These are phyloP conservation scores for Botrytis paeoniae DNA, from an alignment of 2,329 filamentous ascomycete species.

Conservation along the genomic window DNA sequence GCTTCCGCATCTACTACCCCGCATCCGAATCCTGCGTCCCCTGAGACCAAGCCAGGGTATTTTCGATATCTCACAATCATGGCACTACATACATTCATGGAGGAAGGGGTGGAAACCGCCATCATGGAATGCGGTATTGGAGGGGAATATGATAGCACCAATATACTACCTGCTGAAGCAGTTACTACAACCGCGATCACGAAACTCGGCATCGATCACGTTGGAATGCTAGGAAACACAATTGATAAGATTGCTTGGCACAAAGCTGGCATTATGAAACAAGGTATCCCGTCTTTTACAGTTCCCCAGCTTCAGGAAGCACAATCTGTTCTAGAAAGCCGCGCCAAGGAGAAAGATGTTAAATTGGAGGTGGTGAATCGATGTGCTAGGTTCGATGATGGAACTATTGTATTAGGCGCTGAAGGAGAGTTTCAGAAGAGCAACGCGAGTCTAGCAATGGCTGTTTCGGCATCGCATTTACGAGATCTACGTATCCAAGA, in stretches of 20 bases:
- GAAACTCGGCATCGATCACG: conserved; percentile 82
- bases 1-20: conserved; percentile 33
- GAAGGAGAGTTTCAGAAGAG: conserved; percentile 55
- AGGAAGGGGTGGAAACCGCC: conserved; percentile 71
- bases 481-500: conserved; percentile 39
- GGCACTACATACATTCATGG: conserved; percentile 78
- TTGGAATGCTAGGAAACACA: conserved; percentile 73
- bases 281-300: conserved; percentile 60
- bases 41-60: conserved; percentile 70
- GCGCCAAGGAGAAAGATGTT: conserved; percentile 46
- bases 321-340: conserved; percentile 55
- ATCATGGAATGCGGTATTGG: conserved; percentile 94
- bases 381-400: conserved; percentile 43
- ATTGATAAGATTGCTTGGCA: conserved; percentile 87
- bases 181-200: conserved; percentile 69
- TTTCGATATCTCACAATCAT: conserved; percentile 89
- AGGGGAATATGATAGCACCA: conserved; percentile 90
- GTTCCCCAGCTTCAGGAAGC: conserved; percentile 55
- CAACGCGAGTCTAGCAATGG: conserved; percentile 57
- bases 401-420: conserved; percentile 45
- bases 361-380: conserved; percentile 30
- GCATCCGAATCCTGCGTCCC: conserved; percentile 17
- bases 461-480: conserved; percentile 52
- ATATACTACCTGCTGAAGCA: conserved; percentile 61
- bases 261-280: conserved; percentile 84